Evolutionary conservation across 2,329 filamentous ascomycete species (phyloP).

Genomic region (Epicoccum nigrum): DNA sequence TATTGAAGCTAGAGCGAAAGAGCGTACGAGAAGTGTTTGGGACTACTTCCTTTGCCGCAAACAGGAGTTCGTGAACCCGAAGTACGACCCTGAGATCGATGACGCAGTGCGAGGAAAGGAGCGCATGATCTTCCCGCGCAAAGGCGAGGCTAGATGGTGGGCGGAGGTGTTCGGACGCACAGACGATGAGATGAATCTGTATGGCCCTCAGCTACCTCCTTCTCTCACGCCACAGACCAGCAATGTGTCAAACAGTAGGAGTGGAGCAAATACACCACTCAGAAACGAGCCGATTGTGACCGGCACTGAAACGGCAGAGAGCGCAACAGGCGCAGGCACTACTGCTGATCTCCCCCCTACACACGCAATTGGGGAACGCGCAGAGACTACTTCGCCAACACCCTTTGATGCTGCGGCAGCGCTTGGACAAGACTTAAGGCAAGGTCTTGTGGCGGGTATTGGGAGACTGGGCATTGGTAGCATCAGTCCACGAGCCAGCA

Average conservation of each 20-base stretch:
- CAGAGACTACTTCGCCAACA: slow-evolving; percentile 20
- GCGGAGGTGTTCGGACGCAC: slow-evolving; percentile 82
- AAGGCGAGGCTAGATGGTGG: slow-evolving; percentile 91
- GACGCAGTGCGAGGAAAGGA: slow-evolving; percentile 81
- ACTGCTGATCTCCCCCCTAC: slow-evolving; percentile 32
- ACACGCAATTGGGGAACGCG: slow-evolving; percentile 25
- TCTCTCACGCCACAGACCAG: slow-evolving; percentile 38
- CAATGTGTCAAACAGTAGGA: slow-evolving; percentile 31
- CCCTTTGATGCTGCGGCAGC: slow-evolving; percentile 37
- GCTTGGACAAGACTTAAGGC: slow-evolving; percentile 36
- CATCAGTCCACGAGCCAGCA: slow-evolving; percentile 24
- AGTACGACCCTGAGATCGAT: slow-evolving; percentile 76
- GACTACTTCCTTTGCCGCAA: slow-evolving; percentile 87
- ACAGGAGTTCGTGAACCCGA: slow-evolving; percentile 80
- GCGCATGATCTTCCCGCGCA: slow-evolving; percentile 79
- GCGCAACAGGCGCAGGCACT: slow-evolving; percentile 40
- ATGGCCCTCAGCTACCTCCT: slow-evolving; percentile 34
- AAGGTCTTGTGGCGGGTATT: slow-evolving; percentile 41
- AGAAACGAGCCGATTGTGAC: slow-evolving; percentile 43
- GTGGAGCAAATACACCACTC: slow-evolving; percentile 36
- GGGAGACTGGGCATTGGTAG: slow-evolving; percentile 36
- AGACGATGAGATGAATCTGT: slow-evolving; percentile 90
- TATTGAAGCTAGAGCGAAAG: slow-evolving; percentile 68
- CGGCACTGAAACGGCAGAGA: slow-evolving; percentile 43
- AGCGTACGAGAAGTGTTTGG: slow-evolving; percentile 88